Base-by-base conservation (phyloP, 2,329 filamentous ascomycete genomes). In the Akanthomyces muscarius region DNA sequence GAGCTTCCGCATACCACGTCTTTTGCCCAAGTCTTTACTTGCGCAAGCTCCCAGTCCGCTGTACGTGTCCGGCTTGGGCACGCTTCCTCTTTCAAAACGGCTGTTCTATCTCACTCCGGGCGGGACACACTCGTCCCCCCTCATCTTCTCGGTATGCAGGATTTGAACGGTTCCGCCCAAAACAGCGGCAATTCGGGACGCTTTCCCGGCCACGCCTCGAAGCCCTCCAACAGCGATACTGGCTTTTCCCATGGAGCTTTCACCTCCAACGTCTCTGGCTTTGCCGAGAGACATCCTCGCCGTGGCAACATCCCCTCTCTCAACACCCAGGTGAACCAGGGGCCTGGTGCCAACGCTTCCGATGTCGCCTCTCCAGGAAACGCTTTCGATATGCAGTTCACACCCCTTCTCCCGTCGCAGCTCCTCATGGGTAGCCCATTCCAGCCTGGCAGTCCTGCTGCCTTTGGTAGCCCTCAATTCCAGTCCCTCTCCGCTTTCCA, bases 321-420 rank as follows among this genome's bases (percentile, higher is more conserved):
- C 80, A 97, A 97, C 77, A 97, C 95, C 25, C 88, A 89, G 72
- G 83, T 89, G 75, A 75, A 71, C 68, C 81, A 76, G 64, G 68
- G 67, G n/a, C 74, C 75, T 64, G 68, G 71, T 16, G 83, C 84
- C 71, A 86, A 83, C 74, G 81, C 78, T 64, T 85, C 83, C 70
- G 92, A 96, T 67, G 86, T 97, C 86, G 83, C 89, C 68, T 94
- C 90, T 28, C 93, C 95, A 18, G 92, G 90, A 50, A 94, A 92
- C 59, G 92, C 86, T 50, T 96, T 92, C 73, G 95, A 98, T 73
- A 97, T 98, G 94, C 95, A 98, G 78, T 98, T 97, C 77, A 97
- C 95, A 13, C 94, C 95, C 67, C 84, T 99, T 68, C 86, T 99
- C 44, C 95, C 95, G 42, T 98, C 94, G 41, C 92, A 97, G 78